Percentiles rank a stretch among this genome's conserved stretches.
Conservation (phyloP, 2,329 filamentous ascomycete species). For the Arthrobotrys megalospora region DNA sequence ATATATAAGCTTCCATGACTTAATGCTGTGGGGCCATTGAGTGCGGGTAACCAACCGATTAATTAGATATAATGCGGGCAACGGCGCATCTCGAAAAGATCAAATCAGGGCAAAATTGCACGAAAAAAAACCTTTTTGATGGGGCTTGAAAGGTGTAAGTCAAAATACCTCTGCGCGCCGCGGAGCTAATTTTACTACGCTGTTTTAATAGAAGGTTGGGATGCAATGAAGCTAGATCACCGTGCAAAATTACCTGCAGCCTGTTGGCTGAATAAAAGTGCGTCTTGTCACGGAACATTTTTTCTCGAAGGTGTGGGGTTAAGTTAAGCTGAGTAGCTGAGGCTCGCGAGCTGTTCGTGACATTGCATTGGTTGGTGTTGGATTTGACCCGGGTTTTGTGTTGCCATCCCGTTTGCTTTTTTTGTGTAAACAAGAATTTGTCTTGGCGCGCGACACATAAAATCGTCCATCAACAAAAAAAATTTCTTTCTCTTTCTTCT, state of each 20-base stretch:
- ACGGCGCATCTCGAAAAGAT: constrained; percentile 17
- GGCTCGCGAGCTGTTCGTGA: constrained; percentile 5
- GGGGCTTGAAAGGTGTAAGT: constrained; percentile 7
- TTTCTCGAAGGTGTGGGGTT: constrained; percentile 14
- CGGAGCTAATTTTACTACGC: constrained; percentile 17
- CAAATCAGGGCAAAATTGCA: constrained; percentile 34
- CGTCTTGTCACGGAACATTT: constrained; percentile 29
- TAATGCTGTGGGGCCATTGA: constrained; percentile 15
- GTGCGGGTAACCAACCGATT: constrained; percentile 26
- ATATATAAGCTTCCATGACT: constrained; percentile 34
- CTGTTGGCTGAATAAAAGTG: constrained; percentile 1
- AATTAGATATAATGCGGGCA: constrained; percentile 21
- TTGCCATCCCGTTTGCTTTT: constrained; percentile 29
- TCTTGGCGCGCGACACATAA: constrained; percentile 59
- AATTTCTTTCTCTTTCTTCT: constrained; percentile 29
- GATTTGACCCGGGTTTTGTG: constrained; percentile 28
- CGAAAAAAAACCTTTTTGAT: constrained; percentile 2
- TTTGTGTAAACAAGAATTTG: constrained; percentile 17
- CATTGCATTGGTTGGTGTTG: constrained; percentile 17
- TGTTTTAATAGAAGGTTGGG: constrained; percentile 27
- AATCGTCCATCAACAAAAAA: constrained; percentile 35
- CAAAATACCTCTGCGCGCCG: constrained; percentile 25
- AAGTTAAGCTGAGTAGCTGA: not conserved
- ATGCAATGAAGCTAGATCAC: constrained; percentile 10
- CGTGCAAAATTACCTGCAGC: constrained; percentile 15